Conservation (phyloP, 805 yeast genomes). For the Saccharomyces mikatae region DNA sequence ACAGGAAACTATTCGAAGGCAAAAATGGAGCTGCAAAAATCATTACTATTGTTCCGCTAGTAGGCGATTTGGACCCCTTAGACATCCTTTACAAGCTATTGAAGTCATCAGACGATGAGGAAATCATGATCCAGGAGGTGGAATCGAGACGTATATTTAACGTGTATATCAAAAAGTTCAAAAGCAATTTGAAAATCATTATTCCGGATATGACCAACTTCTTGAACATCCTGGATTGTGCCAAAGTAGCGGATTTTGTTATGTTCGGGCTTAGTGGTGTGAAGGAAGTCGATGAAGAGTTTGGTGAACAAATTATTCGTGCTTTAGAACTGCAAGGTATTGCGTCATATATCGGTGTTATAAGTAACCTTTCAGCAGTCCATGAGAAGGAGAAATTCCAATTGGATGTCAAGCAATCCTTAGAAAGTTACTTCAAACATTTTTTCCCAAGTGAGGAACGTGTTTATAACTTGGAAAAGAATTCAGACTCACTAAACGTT, state of each 20-base stretch:
- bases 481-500: slow-evolving; percentile 64
- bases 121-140: slow-evolving; percentile 18
- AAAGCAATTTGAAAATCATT: slow-evolving; percentile 61
- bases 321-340: slow-evolving; percentile 90
- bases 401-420: slow-evolving; percentile 55
- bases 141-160: slow-evolving; percentile 42
- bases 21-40: slow-evolving; percentile 74
- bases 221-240: slow-evolving; percentile 70
- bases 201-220: slow-evolving; percentile 65
- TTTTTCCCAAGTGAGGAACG: slow-evolving; percentile 78
- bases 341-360: slow-evolving; percentile 69
- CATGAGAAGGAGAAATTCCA: slow-evolving; percentile 73
- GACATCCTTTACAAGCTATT: slow-evolving; percentile 49
- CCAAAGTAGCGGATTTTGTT: slow-evolving; percentile 83
- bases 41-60: slow-evolving; percentile 71
- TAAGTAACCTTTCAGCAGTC: slow-evolving; percentile 60
- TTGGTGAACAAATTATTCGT: slow-evolving; percentile 85
- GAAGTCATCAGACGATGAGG: slow-evolving; percentile 31
- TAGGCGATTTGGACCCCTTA: slow-evolving; percentile 54
- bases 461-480: slow-evolving; percentile 59
- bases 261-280: slow-evolving; percentile 83
- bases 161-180: slow-evolving; percentile 55
- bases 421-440: slow-evolving; percentile 59
- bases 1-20: slow-evolving; percentile 72
- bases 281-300: slow-evolving; percentile 66